Percentiles rank a stretch among this genome's conserved stretches.
phyloP scores from a whole-genome alignment of 2,329 filamentous ascomycete genomes.

The Endothia cerciana region DNA sequence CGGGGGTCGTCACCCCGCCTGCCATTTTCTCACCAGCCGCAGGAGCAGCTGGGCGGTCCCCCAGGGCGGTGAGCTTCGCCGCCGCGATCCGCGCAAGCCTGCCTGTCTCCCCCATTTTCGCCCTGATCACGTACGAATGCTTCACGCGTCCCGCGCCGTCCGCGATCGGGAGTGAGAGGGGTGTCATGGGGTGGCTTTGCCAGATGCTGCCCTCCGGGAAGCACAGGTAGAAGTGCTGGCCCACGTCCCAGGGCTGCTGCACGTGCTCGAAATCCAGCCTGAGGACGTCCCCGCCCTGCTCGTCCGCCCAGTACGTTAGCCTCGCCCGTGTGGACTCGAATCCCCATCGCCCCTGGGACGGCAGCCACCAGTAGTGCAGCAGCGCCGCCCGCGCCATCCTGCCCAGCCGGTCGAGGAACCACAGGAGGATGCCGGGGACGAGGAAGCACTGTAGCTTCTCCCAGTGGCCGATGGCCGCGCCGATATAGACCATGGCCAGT shows the following conservation, averaged over 20 bases:
- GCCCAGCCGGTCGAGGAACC: constrained; percentile 65
- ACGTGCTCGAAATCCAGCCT: constrained; percentile 67
- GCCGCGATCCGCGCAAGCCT: constrained; percentile 53
- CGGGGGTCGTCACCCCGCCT: constrained; percentile 47
- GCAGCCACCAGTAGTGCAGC: constrained; percentile 62
- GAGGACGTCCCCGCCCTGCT: constrained; percentile 63
- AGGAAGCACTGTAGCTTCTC: constrained; percentile 68
- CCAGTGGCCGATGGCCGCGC: constrained; percentile 79
- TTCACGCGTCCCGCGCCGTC: constrained; percentile 43
- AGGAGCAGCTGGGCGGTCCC: neutral
- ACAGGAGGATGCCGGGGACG: constrained; percentile 66
- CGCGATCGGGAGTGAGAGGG: constrained; percentile 56
- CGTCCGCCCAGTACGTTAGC: constrained; percentile 57
- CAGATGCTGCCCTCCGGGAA: constrained; percentile 69
- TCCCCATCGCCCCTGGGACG: constrained; percentile 47
- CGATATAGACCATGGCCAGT: constrained; percentile 74
- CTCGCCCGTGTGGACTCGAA: constrained; percentile 58
- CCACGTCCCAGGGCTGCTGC: constrained; percentile 65
- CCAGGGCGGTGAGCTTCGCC: constrained; percentile 39
- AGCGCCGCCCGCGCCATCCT: constrained; percentile 61
- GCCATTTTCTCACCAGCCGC: neutral
- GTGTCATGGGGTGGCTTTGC: constrained; percentile 75
- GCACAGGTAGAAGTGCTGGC: constrained; percentile 73
- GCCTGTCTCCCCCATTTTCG: constrained; percentile 62
- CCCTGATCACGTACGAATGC: constrained; percentile 62